A percentile compares a stretch with the other conserved stretches of the same genome.
phyloP scores from a whole-genome alignment of 2,329 filamentous ascomycete species.

The Stenocarpella maydis region DNA sequence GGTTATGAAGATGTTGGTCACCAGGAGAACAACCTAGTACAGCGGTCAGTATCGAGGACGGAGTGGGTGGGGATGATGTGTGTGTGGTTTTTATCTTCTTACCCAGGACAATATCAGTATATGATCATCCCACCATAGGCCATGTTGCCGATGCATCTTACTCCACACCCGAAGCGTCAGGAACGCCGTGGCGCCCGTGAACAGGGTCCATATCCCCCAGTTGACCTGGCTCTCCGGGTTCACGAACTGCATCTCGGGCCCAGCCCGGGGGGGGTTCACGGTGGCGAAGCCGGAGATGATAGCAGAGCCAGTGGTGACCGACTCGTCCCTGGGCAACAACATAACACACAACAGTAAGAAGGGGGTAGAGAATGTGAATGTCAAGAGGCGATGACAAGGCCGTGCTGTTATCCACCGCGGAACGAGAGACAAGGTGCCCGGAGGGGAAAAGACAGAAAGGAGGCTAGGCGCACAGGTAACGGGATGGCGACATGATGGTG shows the following conservation, averaged over 20 bases:
- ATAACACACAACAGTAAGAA: not conserved
- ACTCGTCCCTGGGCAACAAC: conserved; percentile 1
- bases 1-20: conserved; percentile 55
- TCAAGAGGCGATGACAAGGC: not conserved
- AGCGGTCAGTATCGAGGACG: conserved; percentile 2
- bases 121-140: conserved; percentile 38
- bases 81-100: conserved; percentile 10
- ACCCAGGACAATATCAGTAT: conserved; percentile 39
- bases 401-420: not conserved
- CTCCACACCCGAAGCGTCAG: conserved; percentile 38
- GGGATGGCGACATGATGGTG: conserved; percentile 23
- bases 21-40: conserved; percentile 49
- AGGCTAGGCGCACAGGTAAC: conserved; percentile 26
- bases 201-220: conserved; percentile 37
- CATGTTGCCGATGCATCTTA: conserved; percentile 30
- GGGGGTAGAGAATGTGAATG: not conserved
- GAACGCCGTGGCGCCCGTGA: conserved; percentile 35
- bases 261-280: conserved; percentile 4
- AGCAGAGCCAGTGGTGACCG: conserved; percentile 13
- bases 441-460: not conserved
- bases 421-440: not conserved
- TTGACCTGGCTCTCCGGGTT: conserved; percentile 36
- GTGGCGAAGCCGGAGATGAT: conserved; percentile 8
- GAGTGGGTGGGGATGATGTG: not conserved
- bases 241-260: conserved; percentile 27